phyloP scores from a whole-genome alignment of 2,329 filamentous ascomycete species.

The Colletotrichum caudatum region DNA sequence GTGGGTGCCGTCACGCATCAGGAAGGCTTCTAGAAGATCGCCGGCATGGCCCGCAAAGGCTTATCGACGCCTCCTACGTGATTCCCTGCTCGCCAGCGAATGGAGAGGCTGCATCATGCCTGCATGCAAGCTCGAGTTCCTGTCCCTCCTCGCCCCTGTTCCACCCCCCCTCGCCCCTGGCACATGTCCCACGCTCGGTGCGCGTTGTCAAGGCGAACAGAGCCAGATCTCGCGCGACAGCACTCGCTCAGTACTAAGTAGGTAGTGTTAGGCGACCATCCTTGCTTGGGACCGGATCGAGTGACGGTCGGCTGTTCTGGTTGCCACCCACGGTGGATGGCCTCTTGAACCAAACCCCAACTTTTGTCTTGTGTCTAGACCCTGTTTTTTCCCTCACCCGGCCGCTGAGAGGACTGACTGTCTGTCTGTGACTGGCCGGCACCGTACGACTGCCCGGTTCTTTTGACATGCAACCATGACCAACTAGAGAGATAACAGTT shows the following conservation, averaged over 20 bases:
- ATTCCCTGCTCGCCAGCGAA: constrained; percentile 13
- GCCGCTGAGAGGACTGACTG: background rate
- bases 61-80: constrained; percentile 33
- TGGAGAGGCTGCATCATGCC: too few relatives aligned
- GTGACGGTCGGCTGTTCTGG: background rate
- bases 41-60: constrained; percentile 10
- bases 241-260: too few relatives aligned
- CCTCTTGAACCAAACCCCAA: constrained; percentile 1
- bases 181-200: background rate
- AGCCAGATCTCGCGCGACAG: constrained; percentile 28
- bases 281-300: background rate
- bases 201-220: constrained; percentile 28
- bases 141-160: too few relatives aligned
- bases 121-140: too few relatives aligned
- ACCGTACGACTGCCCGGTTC: background rate
- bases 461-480: constrained; percentile 33
- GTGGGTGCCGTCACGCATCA: constrained; percentile 8
- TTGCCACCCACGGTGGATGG: background rate
- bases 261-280: background rate
- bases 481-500: constrained; percentile 25
- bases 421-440: constrained; percentile 23
- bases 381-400: constrained; percentile 13
- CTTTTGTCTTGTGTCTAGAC: background rate
- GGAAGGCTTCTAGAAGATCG: constrained; percentile 42
- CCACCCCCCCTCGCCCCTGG: background rate